Conservation (phyloP, 2,329 filamentous ascomycete genomes). For the Aspergillus pseudonomiae region DNA sequence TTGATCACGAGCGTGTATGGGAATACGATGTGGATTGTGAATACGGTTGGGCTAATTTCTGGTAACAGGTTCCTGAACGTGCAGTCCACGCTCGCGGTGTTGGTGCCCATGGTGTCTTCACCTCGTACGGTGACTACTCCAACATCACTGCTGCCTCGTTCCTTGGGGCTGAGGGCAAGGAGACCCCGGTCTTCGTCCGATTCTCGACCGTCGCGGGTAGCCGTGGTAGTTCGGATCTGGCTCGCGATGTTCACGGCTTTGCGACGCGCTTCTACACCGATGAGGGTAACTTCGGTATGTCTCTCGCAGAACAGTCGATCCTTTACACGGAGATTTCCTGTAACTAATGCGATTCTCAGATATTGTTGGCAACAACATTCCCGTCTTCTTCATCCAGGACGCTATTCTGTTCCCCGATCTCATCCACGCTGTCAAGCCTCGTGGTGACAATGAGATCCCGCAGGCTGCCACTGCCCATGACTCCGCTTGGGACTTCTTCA, state of each 20-base stretch:
- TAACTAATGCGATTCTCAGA: conserved; percentile 26
- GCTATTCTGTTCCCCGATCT: conserved; percentile 47
- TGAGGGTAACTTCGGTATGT: conserved; percentile 65
- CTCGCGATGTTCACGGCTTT: conserved; percentile 73
- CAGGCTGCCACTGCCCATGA: conserved; percentile 54
- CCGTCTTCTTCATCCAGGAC: conserved; percentile 49
- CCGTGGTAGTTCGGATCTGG: conserved; percentile 69
- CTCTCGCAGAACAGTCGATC: background rate
- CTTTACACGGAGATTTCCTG: background rate
- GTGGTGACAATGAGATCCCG: conserved; percentile 44
- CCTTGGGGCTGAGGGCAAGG: conserved; percentile 58
- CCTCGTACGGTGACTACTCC: conserved; percentile 65
- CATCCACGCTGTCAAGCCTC: conserved; percentile 47
- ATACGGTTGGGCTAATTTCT: background rate
- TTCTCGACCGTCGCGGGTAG: conserved; percentile 75
- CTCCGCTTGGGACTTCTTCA: conserved; percentile 58
- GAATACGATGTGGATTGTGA: background rate
- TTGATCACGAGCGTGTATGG: conserved; percentile 70
- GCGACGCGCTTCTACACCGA: conserved; percentile 72
- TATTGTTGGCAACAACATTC: conserved; percentile 45
- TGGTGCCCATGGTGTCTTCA: conserved; percentile 70
- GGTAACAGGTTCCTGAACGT: conserved; percentile 58
- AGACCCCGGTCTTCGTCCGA: conserved; percentile 68
- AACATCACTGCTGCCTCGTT: conserved; percentile 72
- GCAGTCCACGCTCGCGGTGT: conserved; percentile 72